Evolutionary conservation across 2,329 filamentous ascomycete genomes (phyloP), one percentile per base, ranked within the genome.

Genomic region (Exophiala viscosa): DNA sequence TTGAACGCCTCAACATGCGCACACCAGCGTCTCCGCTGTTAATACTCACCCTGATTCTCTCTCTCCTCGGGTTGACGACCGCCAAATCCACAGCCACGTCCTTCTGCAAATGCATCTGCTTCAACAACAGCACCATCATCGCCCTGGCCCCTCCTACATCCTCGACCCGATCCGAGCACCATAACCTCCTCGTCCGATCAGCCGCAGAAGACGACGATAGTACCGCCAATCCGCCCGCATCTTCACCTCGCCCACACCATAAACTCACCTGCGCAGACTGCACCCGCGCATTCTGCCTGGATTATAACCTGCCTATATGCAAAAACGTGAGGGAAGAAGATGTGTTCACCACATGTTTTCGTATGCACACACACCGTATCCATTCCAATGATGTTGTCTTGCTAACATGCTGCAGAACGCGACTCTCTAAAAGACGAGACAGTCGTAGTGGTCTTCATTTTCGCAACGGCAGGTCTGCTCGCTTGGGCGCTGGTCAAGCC

Each of bases 71-170:
- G 7, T 18, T 33, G 34, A 40, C 50, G 3, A 45, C 40, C 46
- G 50, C 56, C 32, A 55, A 57, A 44, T 52, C 51, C 77, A 76
- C 75, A 39, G 75, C 77, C 18, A 81, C 82, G 13, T 84, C 82
- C 53, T 87, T 86, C 70, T 87, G 84, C 78, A 87, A 86, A 79
- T 87, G 84, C 67, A 85, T 82, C 51, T 86, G 84, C 68, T 82
- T 82, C 69, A 76, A 76, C 45, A 86, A 86, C 66, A 83, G 78
- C 70, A 85, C 82, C 49, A 85, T 87, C 46, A 85, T 87, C 59
- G 79, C 82, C 14, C 78, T 86, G 52, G 76, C 82, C 56, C 73
- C 75, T 7, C 70, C 71, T 38, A 18, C 53, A 18, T 53, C 60
- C 11, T 35, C 36, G 6, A 45, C 60, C 33, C 51, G 40, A 31